Percentiles rank a stretch among this genome's conserved stretches.
Conservation (phyloP, 2,329 filamentous ascomycete species). For the Aspergillus sp. region DNA sequence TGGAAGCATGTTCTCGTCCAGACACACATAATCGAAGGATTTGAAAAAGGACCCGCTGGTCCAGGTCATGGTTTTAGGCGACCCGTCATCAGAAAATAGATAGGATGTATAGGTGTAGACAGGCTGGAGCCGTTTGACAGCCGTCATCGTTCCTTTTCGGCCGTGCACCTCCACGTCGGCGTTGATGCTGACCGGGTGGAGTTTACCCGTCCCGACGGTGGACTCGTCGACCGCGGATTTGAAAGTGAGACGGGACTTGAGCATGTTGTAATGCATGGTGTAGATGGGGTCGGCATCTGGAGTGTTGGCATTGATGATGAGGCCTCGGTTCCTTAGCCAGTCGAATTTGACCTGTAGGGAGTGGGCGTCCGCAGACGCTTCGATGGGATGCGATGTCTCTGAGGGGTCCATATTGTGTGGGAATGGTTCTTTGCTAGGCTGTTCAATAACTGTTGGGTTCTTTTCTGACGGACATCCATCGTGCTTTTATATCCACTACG, state of each 20-base stretch:
- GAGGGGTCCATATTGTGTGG: background rate
- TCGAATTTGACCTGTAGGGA: conserved; percentile 23
- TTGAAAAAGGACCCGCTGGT: conserved; percentile 23
- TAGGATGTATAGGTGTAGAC: conserved; percentile 27
- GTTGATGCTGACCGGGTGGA: conserved; percentile 25
- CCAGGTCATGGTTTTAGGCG: conserved; percentile 27
- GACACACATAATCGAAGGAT: conserved; percentile 31
- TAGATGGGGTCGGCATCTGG: conserved; percentile 18
- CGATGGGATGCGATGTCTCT: background rate
- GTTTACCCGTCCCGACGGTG: conserved; percentile 20
- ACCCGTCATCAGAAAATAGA: conserved; percentile 17
- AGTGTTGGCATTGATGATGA: conserved; percentile 17
- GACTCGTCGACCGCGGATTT: conserved; percentile 10
- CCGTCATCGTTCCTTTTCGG: conserved; percentile 19
- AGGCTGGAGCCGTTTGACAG: conserved; percentile 25
- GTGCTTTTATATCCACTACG: too few relatives aligned
- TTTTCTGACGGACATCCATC: too few relatives aligned
- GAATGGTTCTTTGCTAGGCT: background rate
- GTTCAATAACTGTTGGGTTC: background rate
- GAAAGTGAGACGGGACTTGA: conserved; percentile 17
- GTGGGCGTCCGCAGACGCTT: background rate
- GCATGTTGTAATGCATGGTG: conserved; percentile 15
- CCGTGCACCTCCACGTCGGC: conserved; percentile 25
- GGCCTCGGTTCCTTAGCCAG: conserved; percentile 23
- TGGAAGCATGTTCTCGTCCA: conserved; percentile 25